These are phyloP conservation scores for Yamadazyma kanchanaburiensis DNA, from an alignment of 1,139 yeast species.

Conservation along the genomic window DNA sequence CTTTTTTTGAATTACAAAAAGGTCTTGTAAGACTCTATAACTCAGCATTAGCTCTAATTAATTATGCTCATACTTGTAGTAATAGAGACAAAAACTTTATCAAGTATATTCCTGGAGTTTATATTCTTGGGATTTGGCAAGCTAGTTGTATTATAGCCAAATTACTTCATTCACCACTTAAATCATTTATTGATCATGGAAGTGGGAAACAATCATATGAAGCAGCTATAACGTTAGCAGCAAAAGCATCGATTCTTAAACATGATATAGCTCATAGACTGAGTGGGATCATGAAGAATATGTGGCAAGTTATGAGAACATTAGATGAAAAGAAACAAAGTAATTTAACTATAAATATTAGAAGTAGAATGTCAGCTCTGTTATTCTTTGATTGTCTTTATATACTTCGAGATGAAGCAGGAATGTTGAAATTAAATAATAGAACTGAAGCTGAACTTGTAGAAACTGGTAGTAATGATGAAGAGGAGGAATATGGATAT, in stretches of 20 bases:
- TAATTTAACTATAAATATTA: conserved; percentile 50
- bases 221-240: conserved; percentile 65
- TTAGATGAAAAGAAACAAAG: conserved; percentile 43
- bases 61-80: conserved; percentile 64
- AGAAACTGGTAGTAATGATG: conserved; percentile 17
- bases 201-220: conserved; percentile 73
- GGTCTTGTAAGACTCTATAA: conserved; percentile 78
- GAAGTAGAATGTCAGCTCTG: conserved; percentile 87
- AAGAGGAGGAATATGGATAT: conserved; percentile 20
- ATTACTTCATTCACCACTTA: conserved; percentile 70
- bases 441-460: conserved; percentile 18
- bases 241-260: conserved; percentile 78
- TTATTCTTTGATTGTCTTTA: conserved; percentile 89
- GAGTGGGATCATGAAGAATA: conserved; percentile 88
- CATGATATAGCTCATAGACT: conserved; percentile 93
- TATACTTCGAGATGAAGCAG: conserved; percentile 80
- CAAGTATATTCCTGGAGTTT: conserved; percentile 79
- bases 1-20: conserved; percentile 61
- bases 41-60: conserved; percentile 68
- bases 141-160: conserved; percentile 83
- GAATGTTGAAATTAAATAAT: conserved; percentile 64
- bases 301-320: conserved; percentile 81
- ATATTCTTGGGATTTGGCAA: conserved; percentile 83
- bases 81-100: conserved; percentile 60
- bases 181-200: conserved; percentile 61